These are phyloP conservation scores for Talaromyces sp. DNA, from an alignment of 2,329 filamentous ascomycete species.

Conservation along the genomic window DNA sequence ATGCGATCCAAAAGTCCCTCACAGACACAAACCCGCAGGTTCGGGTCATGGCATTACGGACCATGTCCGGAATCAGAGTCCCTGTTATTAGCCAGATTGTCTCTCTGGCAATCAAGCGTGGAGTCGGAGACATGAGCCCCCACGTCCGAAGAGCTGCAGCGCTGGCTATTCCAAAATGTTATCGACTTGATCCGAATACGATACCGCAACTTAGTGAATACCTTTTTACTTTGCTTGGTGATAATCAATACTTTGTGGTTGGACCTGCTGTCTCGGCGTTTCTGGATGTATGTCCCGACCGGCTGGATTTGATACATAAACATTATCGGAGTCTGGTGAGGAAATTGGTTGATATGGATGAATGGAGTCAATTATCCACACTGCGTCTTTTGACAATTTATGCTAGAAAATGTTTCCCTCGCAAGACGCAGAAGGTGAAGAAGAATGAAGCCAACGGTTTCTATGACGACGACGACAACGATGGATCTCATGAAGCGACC, in stretches of 20 bases:
- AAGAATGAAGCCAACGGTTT: conserved; percentile 66
- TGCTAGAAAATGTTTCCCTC: conserved; percentile 81
- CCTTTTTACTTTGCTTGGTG: conserved; percentile 71
- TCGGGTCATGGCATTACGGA: conserved; percentile 84
- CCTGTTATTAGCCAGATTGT: conserved; percentile 98
- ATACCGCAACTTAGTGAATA: conserved; percentile 82
- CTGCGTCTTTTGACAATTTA: conserved; percentile 80
- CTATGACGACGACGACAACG: conserved; percentile 66
- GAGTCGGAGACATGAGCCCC: conserved; percentile 88
- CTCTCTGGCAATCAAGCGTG: conserved; percentile 90
- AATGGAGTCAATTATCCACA: conserved; percentile 90
- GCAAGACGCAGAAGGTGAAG: conserved; percentile 57
- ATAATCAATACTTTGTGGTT: conserved; percentile 95
- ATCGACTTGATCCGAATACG: conserved; percentile 81
- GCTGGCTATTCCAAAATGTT: conserved; percentile 92
- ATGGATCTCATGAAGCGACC: conserved; percentile 44
- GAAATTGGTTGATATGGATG: conserved; percentile 97
- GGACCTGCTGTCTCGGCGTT: conserved; percentile 89
- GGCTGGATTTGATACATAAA: conserved; percentile 83
- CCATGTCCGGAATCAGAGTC: conserved; percentile 96
- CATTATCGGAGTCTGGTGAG: conserved; percentile 81
- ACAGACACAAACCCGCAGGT: conserved; percentile 89
- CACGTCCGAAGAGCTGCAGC: conserved; percentile 90
- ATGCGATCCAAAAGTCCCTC: conserved; percentile 96
- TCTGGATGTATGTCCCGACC: conserved; percentile 81